Evolutionary conservation across 305 asterid genomes (phyloP), one percentile per base, ranked within the genome.

Genomic region (Rubia tinctorum): DNA sequence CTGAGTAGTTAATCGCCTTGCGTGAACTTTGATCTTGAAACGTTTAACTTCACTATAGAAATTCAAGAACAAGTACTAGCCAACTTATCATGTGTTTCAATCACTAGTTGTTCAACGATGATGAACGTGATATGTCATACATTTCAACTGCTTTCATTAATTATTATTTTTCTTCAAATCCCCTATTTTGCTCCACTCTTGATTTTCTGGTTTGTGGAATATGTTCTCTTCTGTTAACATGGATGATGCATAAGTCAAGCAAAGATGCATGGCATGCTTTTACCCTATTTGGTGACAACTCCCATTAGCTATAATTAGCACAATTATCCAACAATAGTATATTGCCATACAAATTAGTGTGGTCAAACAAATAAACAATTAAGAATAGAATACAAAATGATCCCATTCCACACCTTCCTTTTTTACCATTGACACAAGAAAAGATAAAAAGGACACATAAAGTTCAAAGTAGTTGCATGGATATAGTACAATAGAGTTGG

Each of bases 251-350:
- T 15, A 12, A 51, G 58, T 18, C 20, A 51, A 51, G 20, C 9
- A 51, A 51, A 53, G 59, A 53, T 53, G 59, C 8, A 25, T 61
- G 39, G 8, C 39, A 25, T 9, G 40, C 66, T 25, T 8, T 62
- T 62, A 14, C 67, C 67, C 67, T 37, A 27, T 62, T 62, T 62
- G 67, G 67, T 25, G 39, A n/a, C 39, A 27, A 4, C n/a, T 45
- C 64, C 44, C 43, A 27, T 30, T 30, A 1, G 44, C 67, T 17
- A 23, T 62, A 62, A 13, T 62, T 62, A 62, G 43, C 39, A 30
- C 17, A 30, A 53, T 13, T 27, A 27, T 11, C 40, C 43, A 27
- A 0, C 14, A 62, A 25, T 53, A 30, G 20, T 49, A 49, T 49
- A 18, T 61, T 37, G 12, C 67, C 43, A 62, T 23, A 59, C 37